Evolutionary conservation across 1,139 yeast species (phyloP), one percentile per base, ranked within the genome.

Genomic region (Geotrichum carabidarum): DNA sequence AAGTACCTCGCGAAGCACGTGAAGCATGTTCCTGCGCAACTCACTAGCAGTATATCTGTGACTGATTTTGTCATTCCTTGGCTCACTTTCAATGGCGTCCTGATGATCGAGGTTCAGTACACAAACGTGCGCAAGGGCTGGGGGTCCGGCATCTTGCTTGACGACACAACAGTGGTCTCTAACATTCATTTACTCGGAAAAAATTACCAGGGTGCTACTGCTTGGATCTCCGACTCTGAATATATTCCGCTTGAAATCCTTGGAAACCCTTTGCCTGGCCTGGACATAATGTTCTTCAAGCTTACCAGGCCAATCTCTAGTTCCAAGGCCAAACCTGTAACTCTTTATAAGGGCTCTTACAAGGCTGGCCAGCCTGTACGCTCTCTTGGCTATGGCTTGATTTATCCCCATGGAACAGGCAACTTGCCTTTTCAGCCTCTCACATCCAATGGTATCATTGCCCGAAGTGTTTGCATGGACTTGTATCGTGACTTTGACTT

Each of bases 371-470:
- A 74, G 30, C 42, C 53, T 0, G 84, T 82, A 0, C 63, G 62
- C 7, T 76, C 88, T 0, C 65, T 74, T 2, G 87, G 90, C 0
- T 82, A 70, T 64, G 91, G 91, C 0, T 69, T 84, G 4, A 76
- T 81, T 57, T 76, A 71, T 50, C 69, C 68, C 0, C 61, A 62
- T 12, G 48, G 60, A 43, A 18, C 56, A 54, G 55, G 61, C 59
- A 38, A 36, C 41, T 51, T 52, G 47, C 51, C 58, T 42, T 44
- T 69, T 11, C 60, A 60, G 14, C 85, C 87, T 0, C 60, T 82
- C 34, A 58, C 63, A 5, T 77, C 84, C 0, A 54, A 62, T 4
- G 89, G 88, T 0, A 60, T 67, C 7, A 67, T 80, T 8, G 71
- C 78, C 15, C 64, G 73, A 22, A 63, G 62, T 1, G 59, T 71